Evolutionary conservation across 352 stramenopile species (phyloP).

Genomic region (Peronospora destructor): DNA sequence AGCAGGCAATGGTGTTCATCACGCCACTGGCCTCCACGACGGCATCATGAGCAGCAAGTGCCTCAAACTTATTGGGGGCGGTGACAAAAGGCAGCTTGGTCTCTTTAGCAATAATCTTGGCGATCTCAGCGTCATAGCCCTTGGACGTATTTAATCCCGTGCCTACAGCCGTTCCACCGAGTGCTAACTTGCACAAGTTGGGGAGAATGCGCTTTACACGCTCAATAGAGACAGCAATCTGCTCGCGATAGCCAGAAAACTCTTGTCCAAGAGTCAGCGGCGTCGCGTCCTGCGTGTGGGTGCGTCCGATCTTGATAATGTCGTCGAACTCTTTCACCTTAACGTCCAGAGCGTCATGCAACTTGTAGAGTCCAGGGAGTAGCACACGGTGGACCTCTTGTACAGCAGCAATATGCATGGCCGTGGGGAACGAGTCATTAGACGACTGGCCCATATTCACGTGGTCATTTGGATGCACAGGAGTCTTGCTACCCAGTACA

Average conservation of each 20-base stretch:
- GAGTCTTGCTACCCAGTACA: constrained; percentile 46
- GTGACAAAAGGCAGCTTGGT: constrained; percentile 92
- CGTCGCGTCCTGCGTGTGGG: constrained; percentile 92
- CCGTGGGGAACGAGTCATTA: constrained; percentile 96
- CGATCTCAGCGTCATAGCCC: constrained; percentile 92
- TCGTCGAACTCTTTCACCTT: constrained; percentile 89
- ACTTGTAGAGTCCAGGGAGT: constrained; percentile 62
- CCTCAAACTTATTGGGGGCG: constrained; percentile 95
- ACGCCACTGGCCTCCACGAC: constrained; percentile 58
- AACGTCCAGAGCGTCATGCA: constrained; percentile 77
- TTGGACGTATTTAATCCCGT: constrained; percentile 90
- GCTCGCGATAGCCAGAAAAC: constrained; percentile 91
- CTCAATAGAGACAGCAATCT: constrained; percentile 88
- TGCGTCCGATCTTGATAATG: constrained; percentile 97
- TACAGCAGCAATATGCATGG: constrained; percentile 94
- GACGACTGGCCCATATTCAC: constrained; percentile 95
- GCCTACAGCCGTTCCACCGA: constrained; percentile 93
- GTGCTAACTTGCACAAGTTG: constrained; percentile 87
- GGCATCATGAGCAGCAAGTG: constrained; percentile 59
- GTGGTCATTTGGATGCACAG: constrained; percentile 94
- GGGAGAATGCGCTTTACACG: constrained; percentile 80
- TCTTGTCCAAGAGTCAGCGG: constrained; percentile 96
- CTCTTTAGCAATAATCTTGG: constrained; percentile 88
- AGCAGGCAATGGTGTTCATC: constrained; percentile 69
- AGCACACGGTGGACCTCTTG: constrained; percentile 79